Evolutionary conservation across 2,329 filamentous ascomycete species (phyloP), one percentile per base, ranked within the genome.

Genomic region (Fusarium ramigenum): DNA sequence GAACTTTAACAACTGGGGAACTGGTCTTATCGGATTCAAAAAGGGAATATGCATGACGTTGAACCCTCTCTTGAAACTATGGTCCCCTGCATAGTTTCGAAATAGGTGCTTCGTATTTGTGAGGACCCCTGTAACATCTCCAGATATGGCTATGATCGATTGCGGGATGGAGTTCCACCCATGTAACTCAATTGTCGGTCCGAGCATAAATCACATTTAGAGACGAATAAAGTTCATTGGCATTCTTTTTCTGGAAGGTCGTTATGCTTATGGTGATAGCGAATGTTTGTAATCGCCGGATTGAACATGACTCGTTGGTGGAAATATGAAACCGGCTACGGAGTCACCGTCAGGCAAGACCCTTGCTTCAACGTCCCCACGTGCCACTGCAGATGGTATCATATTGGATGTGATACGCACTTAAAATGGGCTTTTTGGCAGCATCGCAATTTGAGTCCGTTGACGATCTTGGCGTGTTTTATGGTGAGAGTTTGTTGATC

Each of bases 1-100:
- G 44, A 69, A 69, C 58, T 65, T 49, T 69, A 65, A 69, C 28
- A 69, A 69, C 30, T 50, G 65, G 66, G 36, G 59, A 64, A 57
- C 10, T 69, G 30, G 65, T 50, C 65, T 67, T 61, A 53, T 54
- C 36, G 10, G n/a, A 69, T 63, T n/a, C 61, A 1, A 42, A 69
- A 69, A 28, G 40, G 66, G 65, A 64, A 69, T 59, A 53, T 69
- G 65, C 65, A 64, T 69, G 21, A 57, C 50, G 15, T 23, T 53
- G 4, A 47, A 10, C 53, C 19, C 3, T 4, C 4, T 21, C 42
- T 37, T 58, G 50, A 69, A 69, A 69, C 32, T 1, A 5, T 25
- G 7, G 9, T 23, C 34, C 66, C 65, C 46, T 69, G 59, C 19
- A n/a, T 4, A 21, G 7, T 40, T 43, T 59, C 49, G 28, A 58